Evolutionary conservation across 192 early-diverging fungal species (phyloP).

Genomic region (Dissophora globulifera): DNA sequence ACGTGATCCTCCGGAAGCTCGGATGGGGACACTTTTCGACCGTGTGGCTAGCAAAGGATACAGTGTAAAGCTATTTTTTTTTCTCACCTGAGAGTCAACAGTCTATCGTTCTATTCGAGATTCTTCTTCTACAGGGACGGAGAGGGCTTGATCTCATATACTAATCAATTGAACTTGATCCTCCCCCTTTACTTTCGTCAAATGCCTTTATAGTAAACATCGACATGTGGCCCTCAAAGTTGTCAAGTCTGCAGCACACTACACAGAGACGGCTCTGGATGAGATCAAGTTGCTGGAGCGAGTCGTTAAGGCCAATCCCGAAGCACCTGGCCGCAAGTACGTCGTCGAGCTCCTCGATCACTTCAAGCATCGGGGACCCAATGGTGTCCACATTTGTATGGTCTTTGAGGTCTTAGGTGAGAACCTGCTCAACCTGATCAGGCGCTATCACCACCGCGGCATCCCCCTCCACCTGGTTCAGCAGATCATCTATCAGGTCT

Average conservation of each 20-base stretch:
- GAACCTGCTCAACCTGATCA: constrained; percentile 91
- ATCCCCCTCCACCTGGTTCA: constrained; percentile 89
- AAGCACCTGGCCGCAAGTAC: constrained; percentile 65
- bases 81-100: no score
- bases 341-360: constrained; percentile 93
- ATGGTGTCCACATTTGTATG: constrained; percentile 96
- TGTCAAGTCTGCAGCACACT: constrained; percentile 95
- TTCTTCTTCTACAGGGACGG: no score
- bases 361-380: constrained; percentile 88
- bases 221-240: constrained; percentile 96
- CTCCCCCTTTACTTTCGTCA: not conserved
- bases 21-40: constrained; percentile 99
- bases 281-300: constrained; percentile 94
- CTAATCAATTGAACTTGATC: constrained; percentile 3
- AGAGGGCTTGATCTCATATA: not conserved
- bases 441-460: constrained; percentile 82
- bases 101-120: no score
- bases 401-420: constrained; percentile 98
- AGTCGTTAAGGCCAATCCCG: constrained; percentile 73
- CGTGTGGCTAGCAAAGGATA: constrained; percentile 93
- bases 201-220: constrained; percentile 53
- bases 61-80: no score
- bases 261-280: constrained; percentile 95
- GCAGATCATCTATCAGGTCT: constrained; percentile 89
- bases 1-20: constrained; percentile 90